These are phyloP conservation scores for Quercus variabilis DNA, from an alignment of 306 rosid species.

Conservation along the genomic window DNA sequence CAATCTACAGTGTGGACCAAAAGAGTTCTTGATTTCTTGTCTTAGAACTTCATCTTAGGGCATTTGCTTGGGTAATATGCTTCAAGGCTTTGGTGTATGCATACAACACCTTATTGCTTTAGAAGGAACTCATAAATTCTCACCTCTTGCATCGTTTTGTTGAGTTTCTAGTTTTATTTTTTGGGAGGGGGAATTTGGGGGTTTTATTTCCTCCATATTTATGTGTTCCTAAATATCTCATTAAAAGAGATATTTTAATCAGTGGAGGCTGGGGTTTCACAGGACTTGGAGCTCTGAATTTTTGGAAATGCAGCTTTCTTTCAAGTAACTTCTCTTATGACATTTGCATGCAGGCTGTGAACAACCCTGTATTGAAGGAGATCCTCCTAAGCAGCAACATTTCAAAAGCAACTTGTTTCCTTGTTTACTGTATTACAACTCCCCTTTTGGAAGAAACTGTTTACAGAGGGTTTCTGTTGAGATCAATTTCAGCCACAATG, in stretches of 20 bases:
- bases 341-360: conserved; percentile 46
- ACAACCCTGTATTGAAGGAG: conserved; percentile 59
- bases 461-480: conserved; percentile 73
- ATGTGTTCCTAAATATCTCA: background rate
- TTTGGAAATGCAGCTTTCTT: background rate
- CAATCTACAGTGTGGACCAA: background rate
- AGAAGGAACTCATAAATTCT: background rate
- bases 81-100: background rate
- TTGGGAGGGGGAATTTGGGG: too few relatives aligned
- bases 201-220: background rate
- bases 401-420: conserved; percentile 51
- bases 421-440: conserved; percentile 56
- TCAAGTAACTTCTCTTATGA: background rate
- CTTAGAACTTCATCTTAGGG: too few relatives aligned
- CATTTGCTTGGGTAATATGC: too few relatives aligned
- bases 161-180: background rate
- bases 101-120: background rate
- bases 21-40: background rate
- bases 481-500: conserved; percentile 58
- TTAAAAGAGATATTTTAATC: background rate
- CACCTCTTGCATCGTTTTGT: background rate
- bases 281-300: background rate
- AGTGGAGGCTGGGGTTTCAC: background rate
- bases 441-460: conserved; percentile 77
- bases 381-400: conserved; percentile 46